Percentiles rank a stretch among this genome's conserved stretches.
phyloP scores from a whole-genome alignment of 129 eudicot genomes.

The Daucus carota region DNA sequence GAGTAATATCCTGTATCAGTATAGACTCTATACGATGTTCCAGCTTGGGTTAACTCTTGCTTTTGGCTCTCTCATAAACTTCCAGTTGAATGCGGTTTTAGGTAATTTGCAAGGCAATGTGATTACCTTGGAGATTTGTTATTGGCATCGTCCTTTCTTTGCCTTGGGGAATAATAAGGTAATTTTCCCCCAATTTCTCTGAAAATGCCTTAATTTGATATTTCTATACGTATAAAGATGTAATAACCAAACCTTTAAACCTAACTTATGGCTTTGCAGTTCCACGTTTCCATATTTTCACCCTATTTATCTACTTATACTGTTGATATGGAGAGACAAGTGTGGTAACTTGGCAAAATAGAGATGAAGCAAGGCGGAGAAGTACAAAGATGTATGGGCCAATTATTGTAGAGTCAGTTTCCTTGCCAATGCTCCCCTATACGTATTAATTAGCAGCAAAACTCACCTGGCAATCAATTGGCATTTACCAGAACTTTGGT shows the following conservation, averaged over 20 bases:
- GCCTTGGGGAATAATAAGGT: constrained; percentile 88
- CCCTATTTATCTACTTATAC: constrained; percentile 76
- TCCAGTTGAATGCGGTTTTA: constrained; percentile 13
- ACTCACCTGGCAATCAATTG: neutral
- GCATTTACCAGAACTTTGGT: neutral
- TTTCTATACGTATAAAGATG: too few species aligned
- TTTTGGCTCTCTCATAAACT: neutral
- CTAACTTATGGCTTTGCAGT: constrained; percentile 32
- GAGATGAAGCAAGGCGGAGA: constrained; percentile 98
- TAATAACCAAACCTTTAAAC: neutral
- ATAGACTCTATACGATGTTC: neutral
- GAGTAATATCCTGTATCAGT: neutral
- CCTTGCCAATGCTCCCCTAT: constrained; percentile 85
- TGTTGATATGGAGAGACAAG: constrained; percentile 74
- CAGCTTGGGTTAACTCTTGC: neutral
- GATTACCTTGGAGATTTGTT: constrained; percentile 85
- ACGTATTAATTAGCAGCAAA: constrained; percentile 42
- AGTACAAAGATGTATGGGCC: constrained; percentile 86
- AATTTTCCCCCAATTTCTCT: neutral
- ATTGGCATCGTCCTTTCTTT: constrained; percentile 83
- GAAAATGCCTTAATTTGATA: neutral
- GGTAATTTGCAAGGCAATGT: constrained; percentile 91
- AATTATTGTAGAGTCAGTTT: constrained; percentile 67
- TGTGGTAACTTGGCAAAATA: neutral
- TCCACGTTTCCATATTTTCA: constrained; percentile 87